Percentiles rank a stretch among this genome's conserved stretches.
These are phyloP conservation scores for Leccinum pellstonianum DNA, from an alignment of 768 basidiomycete species.

Conservation along the genomic window DNA sequence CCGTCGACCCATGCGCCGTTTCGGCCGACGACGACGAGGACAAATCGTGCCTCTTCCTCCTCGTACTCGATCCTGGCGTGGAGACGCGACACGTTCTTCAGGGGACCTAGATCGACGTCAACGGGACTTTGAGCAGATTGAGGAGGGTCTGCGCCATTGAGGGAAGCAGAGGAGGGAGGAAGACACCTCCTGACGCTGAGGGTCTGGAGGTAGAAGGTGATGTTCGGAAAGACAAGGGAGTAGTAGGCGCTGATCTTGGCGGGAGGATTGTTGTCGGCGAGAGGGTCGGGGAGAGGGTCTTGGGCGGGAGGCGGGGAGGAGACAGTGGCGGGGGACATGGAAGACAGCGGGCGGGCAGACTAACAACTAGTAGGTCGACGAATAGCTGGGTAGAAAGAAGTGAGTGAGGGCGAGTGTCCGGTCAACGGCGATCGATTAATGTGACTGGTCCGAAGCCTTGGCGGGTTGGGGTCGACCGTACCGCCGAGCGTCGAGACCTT, in stretches of 20 bases:
- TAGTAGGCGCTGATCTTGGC: conserved; percentile 92
- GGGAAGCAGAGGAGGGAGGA: conserved; percentile 54
- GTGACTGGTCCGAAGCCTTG: too few species aligned
- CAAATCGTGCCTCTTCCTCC: conserved; percentile 84
- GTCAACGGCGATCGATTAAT: too few species aligned
- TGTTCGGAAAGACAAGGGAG: conserved; percentile 89
- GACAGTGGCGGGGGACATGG: conserved; percentile 27
- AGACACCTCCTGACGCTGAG: conserved; percentile 84
- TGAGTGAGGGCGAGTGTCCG: too few species aligned
- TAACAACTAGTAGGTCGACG: too few species aligned
- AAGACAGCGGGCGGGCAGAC: conserved; percentile 8
- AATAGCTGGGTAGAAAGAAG: too few species aligned
- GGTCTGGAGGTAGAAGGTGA: conserved; percentile 97
- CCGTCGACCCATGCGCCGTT: conserved; percentile 99
- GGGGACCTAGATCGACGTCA: conserved; percentile 89
- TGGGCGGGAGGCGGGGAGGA: conserved; percentile 8
- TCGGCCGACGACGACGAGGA: conserved; percentile 88
- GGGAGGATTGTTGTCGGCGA: conserved; percentile 34
- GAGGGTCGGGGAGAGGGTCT: conserved; percentile 5
- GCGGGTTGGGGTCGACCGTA: too few species aligned
- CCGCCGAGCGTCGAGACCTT: too few species aligned
- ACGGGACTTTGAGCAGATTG: conserved; percentile 42
- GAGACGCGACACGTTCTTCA: conserved; percentile 96
- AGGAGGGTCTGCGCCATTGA: conserved; percentile 46
- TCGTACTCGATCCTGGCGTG: conserved; percentile 96